A percentile compares a stretch with the other conserved stretches of the same genome.
phyloP scores from a whole-genome alignment of 169 alveolate genomes.

The Plasmodium gallinaceum region DNA sequence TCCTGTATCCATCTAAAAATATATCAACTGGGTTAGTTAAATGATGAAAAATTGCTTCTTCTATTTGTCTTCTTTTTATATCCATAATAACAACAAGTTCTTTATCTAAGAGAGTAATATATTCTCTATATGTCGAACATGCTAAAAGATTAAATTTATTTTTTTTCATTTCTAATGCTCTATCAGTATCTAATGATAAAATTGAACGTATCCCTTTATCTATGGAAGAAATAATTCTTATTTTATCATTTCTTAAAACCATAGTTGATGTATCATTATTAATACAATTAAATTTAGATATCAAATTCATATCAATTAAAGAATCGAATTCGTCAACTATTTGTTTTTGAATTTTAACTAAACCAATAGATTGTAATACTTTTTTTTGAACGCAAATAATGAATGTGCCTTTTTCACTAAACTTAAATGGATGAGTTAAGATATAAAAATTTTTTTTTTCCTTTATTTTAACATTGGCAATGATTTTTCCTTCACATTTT shows the following conservation, averaged over 20 bases:
- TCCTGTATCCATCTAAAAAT: constrained; percentile 30
- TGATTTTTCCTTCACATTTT: constrained; percentile 11
- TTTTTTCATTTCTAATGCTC: background rate
- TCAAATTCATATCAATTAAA: background rate
- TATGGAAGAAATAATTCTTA: background rate
- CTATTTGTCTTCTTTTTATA: background rate
- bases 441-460: constrained; percentile 1
- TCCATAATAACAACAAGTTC: background rate
- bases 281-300: constrained; percentile 39
- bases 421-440: constrained; percentile 24
- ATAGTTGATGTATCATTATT: background rate
- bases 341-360: constrained; percentile 46
- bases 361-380: background rate
- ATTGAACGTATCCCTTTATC: background rate
- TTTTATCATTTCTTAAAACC: background rate
- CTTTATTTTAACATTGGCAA: background rate
- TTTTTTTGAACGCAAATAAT: constrained; percentile 8
- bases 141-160: constrained; percentile 9
- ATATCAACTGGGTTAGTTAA: constrained; percentile 52
- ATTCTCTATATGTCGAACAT: constrained; percentile 8
- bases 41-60: constrained; percentile 24
- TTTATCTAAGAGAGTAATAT: constrained; percentile 12
- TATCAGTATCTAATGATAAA: too few species aligned
- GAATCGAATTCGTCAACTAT: constrained; percentile 28
- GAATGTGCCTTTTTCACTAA: constrained; percentile 23